Base-by-base conservation (phyloP, 1,139 yeast species). In the Wickerhamomyces sp. region DNA sequence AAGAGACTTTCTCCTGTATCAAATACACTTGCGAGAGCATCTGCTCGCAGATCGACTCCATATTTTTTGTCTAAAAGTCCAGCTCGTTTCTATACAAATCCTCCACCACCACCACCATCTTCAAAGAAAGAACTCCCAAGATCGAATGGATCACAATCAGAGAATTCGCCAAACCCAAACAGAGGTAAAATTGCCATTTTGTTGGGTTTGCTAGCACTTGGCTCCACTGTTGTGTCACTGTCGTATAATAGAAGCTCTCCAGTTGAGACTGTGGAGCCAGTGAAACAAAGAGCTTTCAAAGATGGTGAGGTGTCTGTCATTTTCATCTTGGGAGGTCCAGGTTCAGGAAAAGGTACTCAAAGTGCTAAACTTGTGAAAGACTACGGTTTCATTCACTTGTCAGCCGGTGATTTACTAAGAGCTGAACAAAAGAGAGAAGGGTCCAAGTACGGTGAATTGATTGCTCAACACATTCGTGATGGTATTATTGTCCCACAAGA, bases 311-410 rank as follows among this genome's bases (percentile, higher is more conserved):
- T 85, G 22, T 75, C 85, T 22, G 95, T 91, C 7, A 72, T 91
- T 20, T 91, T 86, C 58, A 96, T 91, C 7, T 73, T 91, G 26
- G 95, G 95, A 23, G 87, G 75, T 6, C 74, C 74, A 26, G 96
- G 98, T 13, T 82, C 95, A 14, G 98, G 98, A 27, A 91, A 91
- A 57, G 98, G 98, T 39, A 91, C 98, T 2, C 98, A 91, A 62
- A 87, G 96, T 65, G 84, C 80, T 28, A 83, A 75, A 52, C 70
- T 91, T 39, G 96, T 91, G 29, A 63, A 70, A 16, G 86, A 88
- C 51, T 83, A 75, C 55, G 80, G 83, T 12, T 91, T 89, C 58
- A 78, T 84, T 26, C 98, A 91, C 58, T 66, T 91, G 35, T 80
- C 94, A 23, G 98, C 98, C 14, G 98, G 98, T 31, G 98, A 91